These are phyloP conservation scores for Raphanus sativus DNA, from an alignment of 345 rosid species.

Conservation along the genomic window DNA sequence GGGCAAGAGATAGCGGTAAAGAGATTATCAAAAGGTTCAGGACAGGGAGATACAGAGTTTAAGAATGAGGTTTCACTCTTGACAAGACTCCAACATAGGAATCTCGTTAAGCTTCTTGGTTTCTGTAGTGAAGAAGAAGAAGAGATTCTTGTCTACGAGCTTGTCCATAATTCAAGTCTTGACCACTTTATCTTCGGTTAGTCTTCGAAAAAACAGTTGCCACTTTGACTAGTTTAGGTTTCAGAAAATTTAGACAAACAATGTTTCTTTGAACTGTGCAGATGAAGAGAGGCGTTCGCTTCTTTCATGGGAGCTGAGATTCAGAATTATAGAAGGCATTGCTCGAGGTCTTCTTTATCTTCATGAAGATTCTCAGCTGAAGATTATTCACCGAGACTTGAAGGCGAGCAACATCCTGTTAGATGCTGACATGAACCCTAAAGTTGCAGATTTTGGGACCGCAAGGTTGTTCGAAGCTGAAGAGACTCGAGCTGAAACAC, in stretches of 20 bases:
- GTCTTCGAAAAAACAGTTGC: background rate
- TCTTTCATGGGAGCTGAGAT: background rate
- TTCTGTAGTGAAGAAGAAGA: background rate
- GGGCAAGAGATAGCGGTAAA: background rate
- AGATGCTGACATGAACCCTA: background rate
- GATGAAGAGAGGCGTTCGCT: background rate
- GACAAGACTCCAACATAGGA: background rate
- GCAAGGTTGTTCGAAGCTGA: background rate
- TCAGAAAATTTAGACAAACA: background rate
- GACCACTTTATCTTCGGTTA: background rate
- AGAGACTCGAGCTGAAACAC: background rate
- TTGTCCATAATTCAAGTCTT: background rate
- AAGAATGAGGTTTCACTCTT: background rate
- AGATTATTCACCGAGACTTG: background rate
- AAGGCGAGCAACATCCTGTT: background rate
- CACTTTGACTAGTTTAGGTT: background rate
- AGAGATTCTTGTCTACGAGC: background rate
- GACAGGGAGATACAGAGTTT: background rate
- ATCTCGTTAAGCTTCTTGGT: background rate
- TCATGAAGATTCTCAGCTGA: background rate
- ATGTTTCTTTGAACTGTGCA: background rate
- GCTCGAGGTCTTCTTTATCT: background rate
- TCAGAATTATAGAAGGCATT: background rate
- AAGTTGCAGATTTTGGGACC: background rate
- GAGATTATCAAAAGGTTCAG: background rate